Conservation (phyloP, 164 flowering plant genomes). For the Warburgia ugandensis region DNA sequence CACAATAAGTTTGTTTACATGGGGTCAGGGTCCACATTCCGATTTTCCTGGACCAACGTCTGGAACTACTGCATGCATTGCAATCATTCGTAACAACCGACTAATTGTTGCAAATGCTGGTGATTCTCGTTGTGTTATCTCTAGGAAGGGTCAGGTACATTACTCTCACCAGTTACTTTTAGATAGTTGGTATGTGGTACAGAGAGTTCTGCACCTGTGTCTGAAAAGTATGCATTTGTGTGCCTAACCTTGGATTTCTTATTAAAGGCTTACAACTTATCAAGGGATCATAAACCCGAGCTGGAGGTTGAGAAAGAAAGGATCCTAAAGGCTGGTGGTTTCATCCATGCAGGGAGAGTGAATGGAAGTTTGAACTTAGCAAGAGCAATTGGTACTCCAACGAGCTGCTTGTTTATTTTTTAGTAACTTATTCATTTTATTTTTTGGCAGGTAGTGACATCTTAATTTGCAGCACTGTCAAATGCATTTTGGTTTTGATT, state of each 20-base stretch:
- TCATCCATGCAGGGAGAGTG: slow-evolving; percentile 94
- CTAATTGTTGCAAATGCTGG: slow-evolving; percentile 98
- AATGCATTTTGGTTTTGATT: slow-evolving; percentile 8
- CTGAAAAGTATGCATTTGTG: not conserved
- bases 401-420: not conserved
- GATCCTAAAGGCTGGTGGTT: slow-evolving; percentile 94
- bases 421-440: not conserved
- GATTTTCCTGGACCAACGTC: slow-evolving; percentile 97
- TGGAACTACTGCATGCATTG: slow-evolving; percentile 97
- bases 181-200: too few relatives aligned
- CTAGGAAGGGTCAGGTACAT: slow-evolving; percentile 92
- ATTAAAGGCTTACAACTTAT: slow-evolving; percentile 87
- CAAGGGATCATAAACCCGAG: slow-evolving; percentile 97
- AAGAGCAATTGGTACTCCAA: slow-evolving; percentile 98
- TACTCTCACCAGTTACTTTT: not conserved
- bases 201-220: not conserved
- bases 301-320: slow-evolving; percentile 93
- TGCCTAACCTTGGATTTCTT: too few relatives aligned
- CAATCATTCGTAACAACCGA: slow-evolving; percentile 68
- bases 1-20: too few relatives aligned
- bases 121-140: slow-evolving; percentile 98
- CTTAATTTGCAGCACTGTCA: too few relatives aligned
- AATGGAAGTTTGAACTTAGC: slow-evolving; percentile 97
- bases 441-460: too few relatives aligned
- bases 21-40: slow-evolving; percentile 98